Conservation (phyloP, 1,284 basidiomycete species). For the Ceratobasidium sp. region DNA sequence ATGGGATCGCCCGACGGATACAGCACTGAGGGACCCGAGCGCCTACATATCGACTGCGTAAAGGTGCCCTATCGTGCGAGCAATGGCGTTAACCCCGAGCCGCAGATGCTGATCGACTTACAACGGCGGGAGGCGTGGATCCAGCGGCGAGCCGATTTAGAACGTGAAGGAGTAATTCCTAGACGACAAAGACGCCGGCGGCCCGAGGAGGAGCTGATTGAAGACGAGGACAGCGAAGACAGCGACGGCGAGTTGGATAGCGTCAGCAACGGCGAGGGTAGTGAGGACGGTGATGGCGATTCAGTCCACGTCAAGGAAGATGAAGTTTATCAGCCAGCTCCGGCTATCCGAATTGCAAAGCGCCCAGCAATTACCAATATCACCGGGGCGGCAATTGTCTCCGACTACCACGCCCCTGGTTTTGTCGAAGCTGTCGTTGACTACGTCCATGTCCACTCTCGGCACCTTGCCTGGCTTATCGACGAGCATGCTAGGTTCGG, state of each 20-base stretch:
- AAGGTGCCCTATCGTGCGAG: background rate
- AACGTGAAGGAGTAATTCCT: background rate
- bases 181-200: background rate
- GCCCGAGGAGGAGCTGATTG: background rate
- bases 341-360: background rate
- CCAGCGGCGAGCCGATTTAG: background rate
- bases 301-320: background rate
- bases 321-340: background rate
- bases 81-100: background rate
- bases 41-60: too few species aligned
- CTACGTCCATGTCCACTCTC: background rate
- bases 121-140: background rate
- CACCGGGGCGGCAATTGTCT: background rate
- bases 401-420: background rate
- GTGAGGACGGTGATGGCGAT: background rate
- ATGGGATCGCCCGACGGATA: conserved; percentile 48
- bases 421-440: background rate
- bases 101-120: background rate
- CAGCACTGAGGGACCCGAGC: conserved; percentile 47
- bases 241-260: background rate
- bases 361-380: background rate
- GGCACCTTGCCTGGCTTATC: background rate
- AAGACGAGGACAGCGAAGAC: background rate
- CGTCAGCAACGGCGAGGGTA: background rate
- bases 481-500: background rate